These are phyloP conservation scores for Eucalyptus sp. DNA, from an alignment of 345 rosid species.

Conservation along the genomic window DNA sequence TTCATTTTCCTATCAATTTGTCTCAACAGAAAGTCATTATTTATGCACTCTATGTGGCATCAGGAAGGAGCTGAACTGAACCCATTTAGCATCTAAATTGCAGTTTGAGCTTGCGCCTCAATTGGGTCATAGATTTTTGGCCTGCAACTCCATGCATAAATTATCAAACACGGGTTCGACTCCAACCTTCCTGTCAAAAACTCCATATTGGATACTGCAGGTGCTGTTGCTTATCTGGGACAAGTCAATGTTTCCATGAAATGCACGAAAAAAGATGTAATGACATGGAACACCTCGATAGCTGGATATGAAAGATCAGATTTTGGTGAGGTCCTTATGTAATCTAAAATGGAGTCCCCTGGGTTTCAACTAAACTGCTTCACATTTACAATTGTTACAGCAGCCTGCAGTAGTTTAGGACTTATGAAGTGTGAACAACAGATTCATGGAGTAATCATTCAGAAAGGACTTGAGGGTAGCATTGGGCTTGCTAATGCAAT, in stretches of 20 bases:
- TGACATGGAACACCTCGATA: constrained; percentile 73
- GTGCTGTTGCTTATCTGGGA: constrained; percentile 46
- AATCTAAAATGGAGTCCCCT: constrained; percentile 41
- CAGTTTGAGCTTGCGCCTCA: constrained; percentile 68
- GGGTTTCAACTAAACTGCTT: constrained; percentile 63
- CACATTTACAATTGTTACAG: constrained; percentile 56
- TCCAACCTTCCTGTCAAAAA: constrained; percentile 70
- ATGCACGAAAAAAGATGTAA: constrained; percentile 53
- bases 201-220: constrained; percentile 76
- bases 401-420: constrained; percentile 64
- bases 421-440: constrained; percentile 56
- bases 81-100: constrained; percentile 63
- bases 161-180: constrained; percentile 37
- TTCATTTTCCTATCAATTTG: neutral
- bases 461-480: constrained; percentile 41
- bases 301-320: constrained; percentile 59
- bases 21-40: neutral
- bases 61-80: constrained; percentile 48
- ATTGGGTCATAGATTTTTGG: constrained; percentile 46
- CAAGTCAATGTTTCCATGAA: constrained; percentile 49
- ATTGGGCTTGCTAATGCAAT: constrained; percentile 55
- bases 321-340: constrained; percentile 37
- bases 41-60: neutral
- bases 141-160: constrained; percentile 44
- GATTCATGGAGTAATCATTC: constrained; percentile 56